Evolutionary conservation across 495 filamentous ascomycete species (phyloP).

Genomic region (Hypoxylon perforatum): DNA sequence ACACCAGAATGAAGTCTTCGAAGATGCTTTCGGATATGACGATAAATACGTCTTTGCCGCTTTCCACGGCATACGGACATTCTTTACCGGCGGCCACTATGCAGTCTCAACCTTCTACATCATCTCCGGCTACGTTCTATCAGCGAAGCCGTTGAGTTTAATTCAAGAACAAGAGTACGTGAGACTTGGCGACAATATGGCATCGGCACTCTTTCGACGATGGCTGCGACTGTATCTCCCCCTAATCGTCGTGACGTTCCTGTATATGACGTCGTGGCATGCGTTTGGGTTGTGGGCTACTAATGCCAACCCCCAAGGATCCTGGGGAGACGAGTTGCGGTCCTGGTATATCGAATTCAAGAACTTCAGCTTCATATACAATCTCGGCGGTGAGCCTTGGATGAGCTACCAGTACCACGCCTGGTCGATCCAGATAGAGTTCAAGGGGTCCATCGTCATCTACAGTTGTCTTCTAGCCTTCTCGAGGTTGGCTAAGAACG

Average conservation of each 20-base stretch:
- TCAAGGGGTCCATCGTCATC: slow-evolving; percentile 59
- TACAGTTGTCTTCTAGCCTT: slow-evolving; percentile 58
- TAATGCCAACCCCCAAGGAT: slow-evolving; percentile 47
- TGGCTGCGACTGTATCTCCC: slow-evolving; percentile 58
- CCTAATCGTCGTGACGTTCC: slow-evolving; percentile 59
- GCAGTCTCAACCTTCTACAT: slow-evolving; percentile 65
- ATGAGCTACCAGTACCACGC: slow-evolving; percentile 54
- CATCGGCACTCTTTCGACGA: slow-evolving; percentile 60
- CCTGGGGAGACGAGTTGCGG: slow-evolving; percentile 58
- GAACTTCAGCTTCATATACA: slow-evolving; percentile 68
- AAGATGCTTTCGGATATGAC: slow-evolving; percentile 48
- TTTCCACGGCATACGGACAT: slow-evolving; percentile 51
- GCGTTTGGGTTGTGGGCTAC: slow-evolving; percentile 57
- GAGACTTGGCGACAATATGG: slow-evolving; percentile 46
- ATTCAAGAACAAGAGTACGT: slow-evolving; percentile 57
- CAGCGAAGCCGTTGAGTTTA: slow-evolving; percentile 59
- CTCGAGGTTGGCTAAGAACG: slow-evolving; percentile 46
- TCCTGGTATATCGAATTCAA: slow-evolving; percentile 69
- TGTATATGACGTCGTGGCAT: slow-evolving; percentile 62
- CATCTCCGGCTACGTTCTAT: slow-evolving; percentile 64
- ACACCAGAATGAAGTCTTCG: slow-evolving; percentile 42
- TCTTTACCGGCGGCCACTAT: slow-evolving; percentile 60
- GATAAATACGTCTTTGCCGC: slow-evolving; percentile 54
- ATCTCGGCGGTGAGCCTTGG: slow-evolving; percentile 52
- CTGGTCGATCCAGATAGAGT: slow-evolving; percentile 57